phyloP scores from a whole-genome alignment of 192 early-diverging fungal genomes.

The Geosiphon pyriformis region DNA sequence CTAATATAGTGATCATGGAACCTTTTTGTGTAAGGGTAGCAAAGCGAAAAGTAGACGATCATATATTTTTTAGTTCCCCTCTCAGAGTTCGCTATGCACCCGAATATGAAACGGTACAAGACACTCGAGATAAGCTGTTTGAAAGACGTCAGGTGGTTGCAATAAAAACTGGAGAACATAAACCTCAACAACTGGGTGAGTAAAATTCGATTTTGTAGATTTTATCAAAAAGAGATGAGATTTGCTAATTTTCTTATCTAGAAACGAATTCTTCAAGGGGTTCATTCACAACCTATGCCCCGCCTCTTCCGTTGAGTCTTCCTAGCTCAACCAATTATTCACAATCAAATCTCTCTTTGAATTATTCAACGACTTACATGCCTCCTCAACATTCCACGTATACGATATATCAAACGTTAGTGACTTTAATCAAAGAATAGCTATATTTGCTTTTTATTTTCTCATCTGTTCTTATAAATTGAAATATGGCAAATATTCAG shows the following conservation, averaged over 20 bases:
- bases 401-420: background rate
- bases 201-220: background rate
- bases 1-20: too few relatives aligned
- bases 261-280: background rate
- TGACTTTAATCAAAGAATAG: background rate
- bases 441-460: background rate
- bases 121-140: constrained; percentile 36
- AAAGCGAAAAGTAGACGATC: constrained; percentile 37
- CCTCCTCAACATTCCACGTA: background rate
- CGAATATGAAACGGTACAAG: constrained; percentile 37
- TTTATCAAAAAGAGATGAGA: background rate
- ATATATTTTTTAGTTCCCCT: constrained; percentile 30
- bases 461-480: background rate
- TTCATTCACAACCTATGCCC: background rate
- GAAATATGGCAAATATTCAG: background rate
- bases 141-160: constrained; percentile 30
- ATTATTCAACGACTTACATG: background rate
- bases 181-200: background rate
- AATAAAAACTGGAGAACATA: constrained; percentile 4
- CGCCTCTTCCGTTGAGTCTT: background rate
- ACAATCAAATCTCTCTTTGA: background rate
- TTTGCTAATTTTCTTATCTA: background rate
- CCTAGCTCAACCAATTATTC: background rate
- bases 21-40: constrained; percentile 10
- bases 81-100: constrained; percentile 37